These are phyloP conservation scores for Lecanoromycetidae sp. DNA, from an alignment of 2,329 filamentous ascomycete genomes.

Conservation along the genomic window DNA sequence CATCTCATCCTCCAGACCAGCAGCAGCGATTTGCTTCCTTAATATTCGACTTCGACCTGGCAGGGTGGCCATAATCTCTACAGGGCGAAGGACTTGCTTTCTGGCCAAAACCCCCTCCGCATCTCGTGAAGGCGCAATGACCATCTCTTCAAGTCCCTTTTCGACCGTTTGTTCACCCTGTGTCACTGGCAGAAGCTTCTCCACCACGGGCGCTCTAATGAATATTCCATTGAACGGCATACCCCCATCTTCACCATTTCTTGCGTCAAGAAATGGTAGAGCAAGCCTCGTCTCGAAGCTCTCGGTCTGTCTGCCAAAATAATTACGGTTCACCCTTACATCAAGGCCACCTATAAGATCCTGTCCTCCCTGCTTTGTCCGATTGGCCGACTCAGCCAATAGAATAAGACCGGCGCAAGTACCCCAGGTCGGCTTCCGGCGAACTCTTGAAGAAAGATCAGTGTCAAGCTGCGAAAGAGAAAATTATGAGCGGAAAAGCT, in stretches of 20 bases:
- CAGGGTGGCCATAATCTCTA: conserved; percentile 48
- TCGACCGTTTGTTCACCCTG: conserved; percentile 42
- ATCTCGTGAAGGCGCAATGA: conserved; percentile 45
- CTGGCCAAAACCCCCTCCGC: conserved; percentile 35
- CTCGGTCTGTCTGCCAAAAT: conserved; percentile 87
- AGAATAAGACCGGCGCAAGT: conserved; percentile 92
- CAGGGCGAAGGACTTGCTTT: conserved; percentile 35
- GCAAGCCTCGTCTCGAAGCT: conserved; percentile 70
- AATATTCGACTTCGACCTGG: conserved; percentile 40
- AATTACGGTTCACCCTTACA: conserved; percentile 83
- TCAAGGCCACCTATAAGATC: conserved; percentile 85
- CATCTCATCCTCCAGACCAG: conserved; percentile 30
- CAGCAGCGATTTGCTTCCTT: conserved; percentile 32
- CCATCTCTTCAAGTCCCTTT: conserved; percentile 35
- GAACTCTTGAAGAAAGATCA: conserved; percentile 39
- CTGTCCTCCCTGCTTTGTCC: conserved; percentile 81
- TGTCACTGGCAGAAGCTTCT: conserved; percentile 53
- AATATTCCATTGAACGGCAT: conserved; percentile 72
- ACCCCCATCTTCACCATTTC: conserved; percentile 19
- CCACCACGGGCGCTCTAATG: conserved; percentile 87
- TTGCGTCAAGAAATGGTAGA: conserved; percentile 52
- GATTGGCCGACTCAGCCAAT: conserved; percentile 74
- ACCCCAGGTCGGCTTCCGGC: conserved; percentile 79
- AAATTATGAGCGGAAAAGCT: conserved; percentile 22
- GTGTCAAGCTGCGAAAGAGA: neutral